Evolutionary conservation across 2,329 filamentous ascomycete species (phyloP), one percentile per base, ranked within the genome.

Genomic region (Penicillium griseofulvum): DNA sequence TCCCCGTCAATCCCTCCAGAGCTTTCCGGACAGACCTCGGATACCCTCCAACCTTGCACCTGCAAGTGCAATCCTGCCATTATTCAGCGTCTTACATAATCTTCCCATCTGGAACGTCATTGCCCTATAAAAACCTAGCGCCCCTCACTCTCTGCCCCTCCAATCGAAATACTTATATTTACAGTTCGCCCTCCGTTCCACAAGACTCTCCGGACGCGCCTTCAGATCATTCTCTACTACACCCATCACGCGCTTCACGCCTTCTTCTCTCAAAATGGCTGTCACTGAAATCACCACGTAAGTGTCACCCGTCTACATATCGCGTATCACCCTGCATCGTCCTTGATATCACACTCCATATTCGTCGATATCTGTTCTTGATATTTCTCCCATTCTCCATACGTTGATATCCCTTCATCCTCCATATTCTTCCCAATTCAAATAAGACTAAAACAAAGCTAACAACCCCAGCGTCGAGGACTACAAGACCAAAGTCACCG

Each of bases 401-500:
- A n/a, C n/a, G n/a, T n/a, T n/a, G n/a, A n/a, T n/a, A n/a, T n/a
- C n/a, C n/a, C n/a, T n/a, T n/a, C n/a, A n/a, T 29, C 29, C 31
- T 16, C 12, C 31, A 31, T 31, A 31, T 14, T 33, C 14, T 5
- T 16, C 29, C 29, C 10, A 14, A 26, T 6, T 36, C 34, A 24
- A 26, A 28, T 10, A 38, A 4, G 6, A 19, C 8, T 29, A 17
- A 38, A 31, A 42, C 28, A 17, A 4, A 33, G 19, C 28, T 50
- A 50, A 50, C 29, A 44, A 6, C n/a, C 22, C 45, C 59, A 89
- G 86, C 62, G 83, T 81, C 70, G 69, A 76, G 24, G 83, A 86
- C 29, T 91, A 84, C 74, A 72, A 83, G 52, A 68, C 73, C 31
- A 81, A 82, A 54, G 71, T 78, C 52, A 68, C 78, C 49, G 65